Evolutionary conservation across 345 rosid species (phyloP).

Genomic region (Linum trigynum): DNA sequence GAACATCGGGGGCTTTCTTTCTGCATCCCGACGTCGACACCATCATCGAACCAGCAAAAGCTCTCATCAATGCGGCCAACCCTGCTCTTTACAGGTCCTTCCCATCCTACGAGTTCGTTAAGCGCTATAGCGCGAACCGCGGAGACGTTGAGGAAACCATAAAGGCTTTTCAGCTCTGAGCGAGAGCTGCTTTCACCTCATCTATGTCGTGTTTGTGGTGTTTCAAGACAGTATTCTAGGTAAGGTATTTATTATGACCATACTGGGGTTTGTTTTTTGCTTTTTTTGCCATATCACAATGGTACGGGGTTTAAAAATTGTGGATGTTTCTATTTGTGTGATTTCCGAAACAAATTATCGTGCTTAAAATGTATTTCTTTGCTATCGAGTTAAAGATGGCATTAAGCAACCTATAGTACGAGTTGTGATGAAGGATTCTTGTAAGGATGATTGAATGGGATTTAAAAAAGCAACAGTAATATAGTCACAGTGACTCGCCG

Average conservation of each 20-base stretch:
- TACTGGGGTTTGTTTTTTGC: neutral
- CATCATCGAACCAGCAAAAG: slow-evolving; percentile 17
- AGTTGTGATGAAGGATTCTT: too few species aligned
- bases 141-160: slow-evolving; percentile 3
- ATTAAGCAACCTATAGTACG: too few species aligned
- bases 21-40: slow-evolving; percentile 5
- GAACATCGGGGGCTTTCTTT: slow-evolving; percentile 21
- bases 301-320: neutral
- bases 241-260: neutral
- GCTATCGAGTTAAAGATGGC: too few species aligned
- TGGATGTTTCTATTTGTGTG: too few species aligned
- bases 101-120: slow-evolving; percentile 12
- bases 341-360: too few species aligned
- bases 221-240: neutral
- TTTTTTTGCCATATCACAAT: neutral
- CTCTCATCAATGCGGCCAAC: neutral
- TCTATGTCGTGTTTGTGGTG: slow-evolving; percentile 6
- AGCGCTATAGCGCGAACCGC: neutral
- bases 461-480: too few species aligned
- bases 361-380: too few species aligned
- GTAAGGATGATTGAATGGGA: too few species aligned
- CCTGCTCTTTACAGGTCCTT: slow-evolving; percentile 14
- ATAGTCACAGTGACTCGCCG: too few species aligned
- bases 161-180: slow-evolving; percentile 9
- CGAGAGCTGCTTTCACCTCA: slow-evolving; percentile 2